Percentiles rank a stretch among this genome's conserved stretches.
Evolutionary conservation across 2,329 filamentous ascomycete genomes (phyloP).

Genomic region (Rhinocladiella mackenziei): DNA sequence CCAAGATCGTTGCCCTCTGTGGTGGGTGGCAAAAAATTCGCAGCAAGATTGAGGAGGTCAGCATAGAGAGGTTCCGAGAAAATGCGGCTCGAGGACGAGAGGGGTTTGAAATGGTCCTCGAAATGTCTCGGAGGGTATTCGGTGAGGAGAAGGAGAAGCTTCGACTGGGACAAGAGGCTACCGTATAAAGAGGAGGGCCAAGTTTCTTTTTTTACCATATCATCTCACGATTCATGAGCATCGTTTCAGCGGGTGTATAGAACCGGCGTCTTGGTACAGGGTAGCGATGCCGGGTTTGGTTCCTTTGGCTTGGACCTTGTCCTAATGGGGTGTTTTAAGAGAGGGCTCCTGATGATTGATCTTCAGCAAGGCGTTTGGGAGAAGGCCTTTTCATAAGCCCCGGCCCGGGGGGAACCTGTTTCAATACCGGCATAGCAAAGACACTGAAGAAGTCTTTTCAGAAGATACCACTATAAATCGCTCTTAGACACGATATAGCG

Average conservation of each 20-base stretch:
- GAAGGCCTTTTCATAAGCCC: background rate
- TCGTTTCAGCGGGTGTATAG: slow-evolving; percentile 8
- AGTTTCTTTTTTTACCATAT: too few relatives aligned
- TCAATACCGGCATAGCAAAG: background rate
- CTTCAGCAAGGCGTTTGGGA: slow-evolving; percentile 9
- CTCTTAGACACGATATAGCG: background rate
- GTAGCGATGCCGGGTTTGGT: background rate
- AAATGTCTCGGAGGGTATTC: slow-evolving; percentile 88
- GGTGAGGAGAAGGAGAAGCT: slow-evolving; percentile 73
- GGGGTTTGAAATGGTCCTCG: slow-evolving; percentile 90
- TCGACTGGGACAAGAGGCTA: slow-evolving; percentile 30
- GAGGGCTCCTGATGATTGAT: slow-evolving; percentile 1
- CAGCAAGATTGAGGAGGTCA: slow-evolving; percentile 90
- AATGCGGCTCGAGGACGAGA: slow-evolving; percentile 88
- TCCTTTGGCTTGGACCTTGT: background rate
- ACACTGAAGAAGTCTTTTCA: background rate
- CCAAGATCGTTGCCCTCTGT: slow-evolving; percentile 87
- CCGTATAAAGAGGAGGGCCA: slow-evolving; percentile 11
- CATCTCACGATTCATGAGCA: slow-evolving; percentile 12
- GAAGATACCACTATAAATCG: slow-evolving; percentile 16
- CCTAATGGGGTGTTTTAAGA: background rate
- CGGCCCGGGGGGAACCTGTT: background rate
- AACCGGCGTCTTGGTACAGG: slow-evolving; percentile 1
- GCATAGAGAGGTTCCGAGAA: slow-evolving; percentile 82
- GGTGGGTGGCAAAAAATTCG: slow-evolving; percentile 97